A percentile compares a stretch with the other conserved stretches of the same genome.
These are phyloP conservation scores for Daldinia caldariorum DNA, from an alignment of 495 filamentous ascomycete genomes.

Conservation along the genomic window DNA sequence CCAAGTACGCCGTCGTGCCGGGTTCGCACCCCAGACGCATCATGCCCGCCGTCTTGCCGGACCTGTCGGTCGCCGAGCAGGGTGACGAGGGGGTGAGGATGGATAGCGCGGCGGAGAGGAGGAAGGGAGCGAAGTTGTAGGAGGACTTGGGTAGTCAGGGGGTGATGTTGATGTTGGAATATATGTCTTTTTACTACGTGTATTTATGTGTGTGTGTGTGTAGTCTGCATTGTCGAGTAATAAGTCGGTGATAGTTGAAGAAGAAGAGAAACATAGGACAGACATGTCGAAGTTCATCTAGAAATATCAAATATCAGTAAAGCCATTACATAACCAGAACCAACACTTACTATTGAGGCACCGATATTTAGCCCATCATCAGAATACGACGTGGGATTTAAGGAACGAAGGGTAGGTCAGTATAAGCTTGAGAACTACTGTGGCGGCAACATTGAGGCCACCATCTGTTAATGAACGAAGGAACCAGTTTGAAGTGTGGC, in stretches of 20 bases:
- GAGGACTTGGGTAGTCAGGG: neutral
- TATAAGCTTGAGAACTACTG: neutral
- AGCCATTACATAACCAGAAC: too few species aligned
- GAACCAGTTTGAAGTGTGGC: neutral
- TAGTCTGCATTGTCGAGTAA: too few species aligned
- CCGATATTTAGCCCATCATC: too few species aligned
- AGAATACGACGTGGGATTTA: too few species aligned
- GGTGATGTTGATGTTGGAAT: too few species aligned
- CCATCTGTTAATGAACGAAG: neutral
- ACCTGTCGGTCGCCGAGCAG: conserved; percentile 79
- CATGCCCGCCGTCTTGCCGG: conserved; percentile 78
- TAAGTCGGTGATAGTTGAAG: too few species aligned
- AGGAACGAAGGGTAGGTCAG: neutral
- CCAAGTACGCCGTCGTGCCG: conserved; percentile 73
- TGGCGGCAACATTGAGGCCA: neutral
- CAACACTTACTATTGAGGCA: too few species aligned
- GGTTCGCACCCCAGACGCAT: conserved; percentile 75
- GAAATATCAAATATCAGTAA: too few species aligned
- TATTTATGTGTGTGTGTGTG: too few species aligned
- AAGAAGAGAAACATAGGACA: too few species aligned
- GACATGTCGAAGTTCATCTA: too few species aligned
- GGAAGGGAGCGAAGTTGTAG: conserved; percentile 45
- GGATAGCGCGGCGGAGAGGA: conserved; percentile 65
- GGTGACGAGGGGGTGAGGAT: conserved; percentile 79
- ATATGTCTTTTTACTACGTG: too few species aligned